These are phyloP conservation scores for Hymenoscyphus fructigenus DNA, from an alignment of 2,329 filamentous ascomycete species.

Conservation along the genomic window DNA sequence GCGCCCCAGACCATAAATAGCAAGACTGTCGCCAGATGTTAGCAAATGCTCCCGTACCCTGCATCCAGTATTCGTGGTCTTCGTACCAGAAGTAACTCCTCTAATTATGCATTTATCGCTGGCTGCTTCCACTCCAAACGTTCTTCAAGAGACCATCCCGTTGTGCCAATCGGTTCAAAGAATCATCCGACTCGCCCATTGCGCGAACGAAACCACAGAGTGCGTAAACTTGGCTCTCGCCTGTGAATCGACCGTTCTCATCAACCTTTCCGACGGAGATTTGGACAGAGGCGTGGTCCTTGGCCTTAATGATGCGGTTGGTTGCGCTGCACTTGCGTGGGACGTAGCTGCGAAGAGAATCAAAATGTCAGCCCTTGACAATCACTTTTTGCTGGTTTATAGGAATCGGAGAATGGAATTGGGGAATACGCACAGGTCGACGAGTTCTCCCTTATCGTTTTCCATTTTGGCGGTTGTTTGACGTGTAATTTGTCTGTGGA, in stretches of 20 bases:
- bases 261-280: slow-evolving; percentile 97
- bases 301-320: slow-evolving; percentile 99
- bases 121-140: slow-evolving; percentile 73
- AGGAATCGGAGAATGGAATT: background rate
- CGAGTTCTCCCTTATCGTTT: slow-evolving; percentile 99
- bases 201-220: slow-evolving; percentile 96
- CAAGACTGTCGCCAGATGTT: slow-evolving; percentile 30
- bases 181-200: slow-evolving; percentile 97
- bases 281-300: slow-evolving; percentile 98
- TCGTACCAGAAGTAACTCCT: slow-evolving; percentile 34
- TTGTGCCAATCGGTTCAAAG: slow-evolving; percentile 93
- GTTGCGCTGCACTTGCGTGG: slow-evolving; percentile 98
- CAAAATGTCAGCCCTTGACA: slow-evolving; percentile 17
- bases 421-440: slow-evolving; percentile 78
- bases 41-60: slow-evolving; percentile 14
- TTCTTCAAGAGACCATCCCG: slow-evolving; percentile 94
- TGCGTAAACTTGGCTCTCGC: slow-evolving; percentile 97
- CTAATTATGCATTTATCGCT: slow-evolving; percentile 37
- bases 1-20: slow-evolving; percentile 27
- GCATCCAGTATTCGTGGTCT: background rate
- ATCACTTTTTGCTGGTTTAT: slow-evolving; percentile 8
- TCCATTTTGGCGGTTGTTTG: slow-evolving; percentile 73
- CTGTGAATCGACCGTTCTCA: slow-evolving; percentile 91
- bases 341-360: slow-evolving; percentile 69
- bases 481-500: slow-evolving; percentile 24